phyloP scores from a whole-genome alignment of 2,329 filamentous ascomycete species.

The Pseudogymnoascus sp. region DNA sequence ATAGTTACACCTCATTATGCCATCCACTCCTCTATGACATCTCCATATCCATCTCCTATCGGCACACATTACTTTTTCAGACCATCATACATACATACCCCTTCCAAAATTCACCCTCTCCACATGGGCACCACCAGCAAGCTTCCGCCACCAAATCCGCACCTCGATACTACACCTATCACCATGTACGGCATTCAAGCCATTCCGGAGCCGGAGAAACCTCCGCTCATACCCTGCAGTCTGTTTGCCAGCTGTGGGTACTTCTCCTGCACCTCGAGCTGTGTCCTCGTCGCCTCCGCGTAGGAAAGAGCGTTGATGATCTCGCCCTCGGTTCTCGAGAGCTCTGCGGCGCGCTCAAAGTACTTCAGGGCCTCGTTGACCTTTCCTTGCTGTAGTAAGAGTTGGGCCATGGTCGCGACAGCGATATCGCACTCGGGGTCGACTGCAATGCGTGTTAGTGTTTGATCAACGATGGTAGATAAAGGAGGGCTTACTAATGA shows the following conservation, averaged over 20 bases:
- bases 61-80: slow-evolving; percentile 9
- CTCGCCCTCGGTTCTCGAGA: slow-evolving; percentile 89
- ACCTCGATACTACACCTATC: background rate
- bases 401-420: slow-evolving; percentile 96
- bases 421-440: slow-evolving; percentile 98
- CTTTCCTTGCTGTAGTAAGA: slow-evolving; percentile 95
- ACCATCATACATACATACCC: slow-evolving; percentile 3
- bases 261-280: slow-evolving; percentile 85
- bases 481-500: slow-evolving; percentile 70
- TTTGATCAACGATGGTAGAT: background rate
- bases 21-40: background rate
- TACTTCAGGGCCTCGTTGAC: slow-evolving; percentile 92
- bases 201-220: slow-evolving; percentile 23
- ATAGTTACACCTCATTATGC: slow-evolving; percentile 9
- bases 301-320: slow-evolving; percentile 95
- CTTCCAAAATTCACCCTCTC: slow-evolving; percentile 4
- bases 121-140: slow-evolving; percentile 7
- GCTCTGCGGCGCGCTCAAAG: slow-evolving; percentile 92
- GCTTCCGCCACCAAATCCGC: background rate
- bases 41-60: background rate
- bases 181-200: slow-evolving; percentile 19
- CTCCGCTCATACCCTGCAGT: slow-evolving; percentile 54
- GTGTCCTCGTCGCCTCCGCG: slow-evolving; percentile 91
- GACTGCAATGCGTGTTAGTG: slow-evolving; percentile 46
- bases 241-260: slow-evolving; percentile 74